Conservation (phyloP, 768 basidiomycete genomes). For the Leccinum incarnatum region DNA sequence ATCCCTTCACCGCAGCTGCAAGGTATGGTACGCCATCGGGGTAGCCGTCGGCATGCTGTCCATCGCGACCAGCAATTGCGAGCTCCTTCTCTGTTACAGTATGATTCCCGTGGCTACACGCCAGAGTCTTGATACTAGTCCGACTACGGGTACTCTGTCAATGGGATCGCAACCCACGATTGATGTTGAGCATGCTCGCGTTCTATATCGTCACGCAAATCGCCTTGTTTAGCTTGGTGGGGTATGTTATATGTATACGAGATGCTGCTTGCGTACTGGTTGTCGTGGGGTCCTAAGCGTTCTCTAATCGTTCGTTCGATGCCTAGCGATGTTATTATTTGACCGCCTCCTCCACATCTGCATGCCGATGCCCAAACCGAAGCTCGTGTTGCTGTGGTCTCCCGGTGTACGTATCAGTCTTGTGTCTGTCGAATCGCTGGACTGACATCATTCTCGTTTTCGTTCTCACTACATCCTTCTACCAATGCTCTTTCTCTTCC, state of each 20-base stretch:
- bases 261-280: conserved; percentile 27
- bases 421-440: background rate
- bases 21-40: conserved; percentile 14
- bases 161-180: conserved; percentile 28
- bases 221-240: conserved; percentile 17
- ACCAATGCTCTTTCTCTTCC: background rate
- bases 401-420: conserved; percentile 24
- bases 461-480: background rate
- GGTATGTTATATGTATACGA: conserved; percentile 22
- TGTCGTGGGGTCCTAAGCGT: background rate
- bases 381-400: conserved; percentile 25
- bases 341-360: conserved; percentile 20
- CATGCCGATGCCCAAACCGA: conserved; percentile 16
- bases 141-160: conserved; percentile 37
- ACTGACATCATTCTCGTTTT: background rate
- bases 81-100: background rate
- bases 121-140: conserved; percentile 36
- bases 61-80: conserved; percentile 36
- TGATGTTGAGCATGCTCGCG: conserved; percentile 31
- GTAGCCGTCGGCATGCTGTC: conserved; percentile 20
- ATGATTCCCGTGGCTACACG: background rate
- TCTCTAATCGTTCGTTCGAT: background rate
- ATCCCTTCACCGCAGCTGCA: conserved; percentile 20
- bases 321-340: conserved; percentile 18
- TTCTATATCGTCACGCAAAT: conserved; percentile 33